A percentile compares a stretch with the other conserved stretches of the same genome.
Conservation (phyloP, 805 yeast species). For the Debaryomyces hansenii region DNA sequence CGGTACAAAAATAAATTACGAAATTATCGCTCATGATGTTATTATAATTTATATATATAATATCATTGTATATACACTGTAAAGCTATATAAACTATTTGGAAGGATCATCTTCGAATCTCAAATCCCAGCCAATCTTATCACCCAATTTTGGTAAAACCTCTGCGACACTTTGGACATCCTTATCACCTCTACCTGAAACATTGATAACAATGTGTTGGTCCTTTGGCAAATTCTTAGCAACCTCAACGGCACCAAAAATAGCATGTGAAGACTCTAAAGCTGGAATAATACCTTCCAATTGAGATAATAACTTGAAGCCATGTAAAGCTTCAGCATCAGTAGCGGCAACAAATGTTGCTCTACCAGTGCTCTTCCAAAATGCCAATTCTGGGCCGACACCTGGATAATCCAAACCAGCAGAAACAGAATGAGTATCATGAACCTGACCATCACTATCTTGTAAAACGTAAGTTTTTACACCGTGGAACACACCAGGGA, state of each 20-base stretch:
- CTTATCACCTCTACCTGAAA: constrained; percentile 99
- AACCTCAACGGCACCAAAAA: constrained; percentile 83
- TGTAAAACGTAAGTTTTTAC: constrained; percentile 93
- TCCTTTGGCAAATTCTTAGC: constrained; percentile 82
- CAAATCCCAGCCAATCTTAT: constrained; percentile 92
- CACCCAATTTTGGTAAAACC: constrained; percentile 85
- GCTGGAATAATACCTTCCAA: constrained; percentile 99
- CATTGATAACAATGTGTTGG: constrained; percentile 79
- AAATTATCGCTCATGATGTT: no score
- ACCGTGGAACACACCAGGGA: constrained; percentile 98
- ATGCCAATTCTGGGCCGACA: constrained; percentile 97
- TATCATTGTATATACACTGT: not conserved
- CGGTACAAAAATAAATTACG: no score
- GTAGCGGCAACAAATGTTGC: constrained; percentile 90
- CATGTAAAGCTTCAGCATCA: constrained; percentile 91
- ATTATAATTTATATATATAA: no score
- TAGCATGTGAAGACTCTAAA: constrained; percentile 95
- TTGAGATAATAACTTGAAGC: constrained; percentile 85
- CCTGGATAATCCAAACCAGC: constrained; percentile 99
- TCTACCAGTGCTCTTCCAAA: constrained; percentile 92
- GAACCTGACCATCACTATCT: constrained; percentile 91
- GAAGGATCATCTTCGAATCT: constrained; percentile 67
- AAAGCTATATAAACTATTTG: constrained; percentile 17
- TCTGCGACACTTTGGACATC: constrained; percentile 98
- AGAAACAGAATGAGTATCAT: constrained; percentile 95